Conservation (phyloP, 495 filamentous ascomycete species). For the Penicillium coffeae region DNA sequence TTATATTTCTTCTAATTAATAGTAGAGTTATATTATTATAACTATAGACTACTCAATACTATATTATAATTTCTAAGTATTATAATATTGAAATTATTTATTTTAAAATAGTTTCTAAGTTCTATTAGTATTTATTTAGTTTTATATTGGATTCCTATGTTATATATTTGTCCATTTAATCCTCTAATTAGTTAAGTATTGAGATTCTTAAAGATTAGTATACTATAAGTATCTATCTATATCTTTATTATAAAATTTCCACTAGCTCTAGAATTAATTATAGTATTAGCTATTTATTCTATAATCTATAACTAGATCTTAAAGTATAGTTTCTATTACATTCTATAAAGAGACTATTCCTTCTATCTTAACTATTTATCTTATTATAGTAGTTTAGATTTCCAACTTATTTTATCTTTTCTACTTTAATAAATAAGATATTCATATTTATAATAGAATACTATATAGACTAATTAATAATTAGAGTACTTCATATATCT, state of each 20-base stretch:
- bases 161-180: constrained; percentile 24
- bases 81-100: constrained; percentile 3
- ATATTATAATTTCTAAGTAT: not conserved
- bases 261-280: constrained; percentile 12
- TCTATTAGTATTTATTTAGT: constrained; percentile 14
- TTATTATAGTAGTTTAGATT: not conserved
- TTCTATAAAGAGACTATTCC: not conserved
- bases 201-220: constrained; percentile 8
- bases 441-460: not conserved
- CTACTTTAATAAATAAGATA: not conserved
- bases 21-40: not conserved
- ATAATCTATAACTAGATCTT: not conserved
- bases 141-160: constrained; percentile 8
- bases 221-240: constrained; percentile 14
- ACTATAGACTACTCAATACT: not conserved
- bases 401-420: too few relatives aligned
- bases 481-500: not conserved
- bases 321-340: not conserved
- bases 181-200: constrained; percentile 10
- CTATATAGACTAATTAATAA: not conserved
- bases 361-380: not conserved
- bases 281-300: constrained; percentile 2
- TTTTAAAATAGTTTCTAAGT: constrained; percentile 20
- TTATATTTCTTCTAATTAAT: too few relatives aligned
- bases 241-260: constrained; percentile 10